Evolutionary conservation across 2,329 filamentous ascomycete genomes (phyloP), one percentile per base, ranked within the genome.

Genomic region (Alternaria ethzedia): DNA sequence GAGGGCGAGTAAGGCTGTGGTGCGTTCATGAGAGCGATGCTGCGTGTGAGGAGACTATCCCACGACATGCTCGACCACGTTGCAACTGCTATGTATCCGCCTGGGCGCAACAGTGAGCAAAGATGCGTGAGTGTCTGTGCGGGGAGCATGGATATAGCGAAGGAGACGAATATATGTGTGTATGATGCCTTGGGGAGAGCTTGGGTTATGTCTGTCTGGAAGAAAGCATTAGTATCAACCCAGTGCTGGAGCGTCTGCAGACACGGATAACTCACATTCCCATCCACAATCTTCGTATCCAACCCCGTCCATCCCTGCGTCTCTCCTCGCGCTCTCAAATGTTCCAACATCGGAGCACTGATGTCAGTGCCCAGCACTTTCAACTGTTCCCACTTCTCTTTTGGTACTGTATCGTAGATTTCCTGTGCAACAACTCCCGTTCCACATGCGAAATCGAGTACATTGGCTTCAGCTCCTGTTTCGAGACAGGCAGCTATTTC

Each of bases 371-470:
- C 71, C 3, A 75, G 63, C 0, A 77, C 58, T 13, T 66, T 63
- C 8, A 74, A 13, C 1, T 57, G 49, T 9, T 5, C 17, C 74
- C 69, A 72, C 0, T 67, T 58, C n/a, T 67, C 55, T 6, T 50
- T 52, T 5, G 63, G 64, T 7, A 74, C 46, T 0, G 54, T 50
- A 0, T 63, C 63, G 49, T 76, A 74, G 3, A 76, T 13, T 11
- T 66, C 68, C 10, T 69, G 64, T 3, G 60, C 61, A 1, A 74
- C 67, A 4, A 69, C 70, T 26, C 75, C 75, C 0, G 73, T 76
- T 6, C 75, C 74, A 43, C 69, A 70, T 2, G 68, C 74, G 5
- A 77, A 64, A 47, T 77, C 74, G 12, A 75, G 54, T 32, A 71
- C 60, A n/a, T 66, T 17, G 3, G 65, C 58, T 2, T 67, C 60